These are phyloP conservation scores for Plasmodium coatneyi DNA, from an alignment of 169 alveolate genomes.

Conservation along the genomic window DNA sequence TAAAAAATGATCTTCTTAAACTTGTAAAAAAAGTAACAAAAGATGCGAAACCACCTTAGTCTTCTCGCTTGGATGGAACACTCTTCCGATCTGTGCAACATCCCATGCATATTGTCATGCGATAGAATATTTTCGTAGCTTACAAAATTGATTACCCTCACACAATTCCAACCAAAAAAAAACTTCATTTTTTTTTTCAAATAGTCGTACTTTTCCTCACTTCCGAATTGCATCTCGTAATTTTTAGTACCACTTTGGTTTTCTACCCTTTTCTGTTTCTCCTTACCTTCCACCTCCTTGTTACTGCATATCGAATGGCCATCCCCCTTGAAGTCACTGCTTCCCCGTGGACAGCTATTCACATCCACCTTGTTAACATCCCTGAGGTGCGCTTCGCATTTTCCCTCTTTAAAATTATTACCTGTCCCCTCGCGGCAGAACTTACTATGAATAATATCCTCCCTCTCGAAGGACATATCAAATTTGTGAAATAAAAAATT, in stretches of 20 bases:
- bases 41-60: slow-evolving; percentile 46
- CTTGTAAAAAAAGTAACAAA: slow-evolving; percentile 36
- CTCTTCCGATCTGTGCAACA: not conserved
- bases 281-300: not conserved
- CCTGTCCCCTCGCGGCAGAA: not conserved
- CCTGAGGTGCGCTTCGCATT: not conserved
- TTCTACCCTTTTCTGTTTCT: not conserved
- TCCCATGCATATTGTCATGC: not conserved
- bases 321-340: not conserved
- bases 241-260: not conserved
- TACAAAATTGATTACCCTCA: slow-evolving; percentile 50
- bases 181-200: slow-evolving; percentile 4
- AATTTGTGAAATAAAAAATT: slow-evolving; percentile 34
- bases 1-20: slow-evolving; percentile 50
- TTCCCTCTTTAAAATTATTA: not conserved
- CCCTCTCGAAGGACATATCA: slow-evolving; percentile 45
- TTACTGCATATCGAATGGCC: not conserved
- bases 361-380: not conserved
- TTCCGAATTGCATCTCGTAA: not conserved
- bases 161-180: slow-evolving; percentile 30
- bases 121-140: slow-evolving; percentile 36
- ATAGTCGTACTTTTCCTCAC: slow-evolving; percentile 32
- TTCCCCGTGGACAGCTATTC: not conserved
- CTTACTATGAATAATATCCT: not conserved
- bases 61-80: slow-evolving; percentile 15